Conservation (phyloP, 139 green algal species). For the Limnomonas spitsbergensis region DNA sequence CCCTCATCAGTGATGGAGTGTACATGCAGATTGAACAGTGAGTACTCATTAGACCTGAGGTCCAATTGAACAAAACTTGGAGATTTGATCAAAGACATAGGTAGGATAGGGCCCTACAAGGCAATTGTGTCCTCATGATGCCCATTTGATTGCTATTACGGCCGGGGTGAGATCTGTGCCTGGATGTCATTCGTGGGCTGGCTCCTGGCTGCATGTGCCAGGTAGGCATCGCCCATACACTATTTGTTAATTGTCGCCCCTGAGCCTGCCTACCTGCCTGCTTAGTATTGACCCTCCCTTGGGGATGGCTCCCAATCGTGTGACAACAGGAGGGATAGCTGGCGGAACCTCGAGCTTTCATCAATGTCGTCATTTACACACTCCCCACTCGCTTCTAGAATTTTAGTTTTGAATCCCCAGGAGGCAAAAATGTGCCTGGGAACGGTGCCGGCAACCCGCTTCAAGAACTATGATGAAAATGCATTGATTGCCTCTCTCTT, state of each 20-base stretch:
- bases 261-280: too few relatives aligned
- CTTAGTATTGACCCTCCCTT: too few relatives aligned
- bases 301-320: too few relatives aligned
- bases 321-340: too few relatives aligned
- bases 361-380: background rate
- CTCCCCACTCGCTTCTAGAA: background rate
- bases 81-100: too few relatives aligned
- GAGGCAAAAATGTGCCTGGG: background rate
- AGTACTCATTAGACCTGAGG: too few relatives aligned
- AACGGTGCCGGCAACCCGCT: background rate
- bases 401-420: background rate
- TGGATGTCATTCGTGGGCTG: too few relatives aligned
- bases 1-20: conserved; percentile 53
- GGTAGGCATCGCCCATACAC: too few relatives aligned
- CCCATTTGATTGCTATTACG: background rate
- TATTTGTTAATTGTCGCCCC: too few relatives aligned
- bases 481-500: background rate
- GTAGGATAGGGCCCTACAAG: background rate
- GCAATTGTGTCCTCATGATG: background rate
- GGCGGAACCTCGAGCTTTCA: background rate
- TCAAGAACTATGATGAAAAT: background rate
- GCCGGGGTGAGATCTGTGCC: too few relatives aligned
- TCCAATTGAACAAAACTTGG: too few relatives aligned
- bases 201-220: too few relatives aligned
- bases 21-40: conserved; percentile 67